Evolutionary conservation across 2,329 filamentous ascomycete species (phyloP).

Genomic region (Colletotrichum viniferum): DNA sequence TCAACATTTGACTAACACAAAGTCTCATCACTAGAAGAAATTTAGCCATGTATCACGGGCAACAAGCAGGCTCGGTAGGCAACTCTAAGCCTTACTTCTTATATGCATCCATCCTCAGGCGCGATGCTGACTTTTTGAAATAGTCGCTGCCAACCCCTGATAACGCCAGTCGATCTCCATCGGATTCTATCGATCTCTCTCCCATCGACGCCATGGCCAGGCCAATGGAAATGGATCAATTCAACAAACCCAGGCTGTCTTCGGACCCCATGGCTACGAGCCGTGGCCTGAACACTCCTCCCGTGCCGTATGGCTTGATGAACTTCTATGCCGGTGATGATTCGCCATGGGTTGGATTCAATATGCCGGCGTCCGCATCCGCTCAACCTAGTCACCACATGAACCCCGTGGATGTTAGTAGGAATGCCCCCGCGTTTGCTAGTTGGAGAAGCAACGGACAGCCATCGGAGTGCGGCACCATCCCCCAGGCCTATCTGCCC

Average conservation of each 20-base stretch:
- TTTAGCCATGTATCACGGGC: not conserved
- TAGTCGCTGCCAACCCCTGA: not conserved
- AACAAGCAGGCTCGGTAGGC: not conserved
- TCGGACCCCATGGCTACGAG: not conserved
- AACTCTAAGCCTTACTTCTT: not conserved
- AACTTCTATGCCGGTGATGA: slow-evolving; percentile 43
- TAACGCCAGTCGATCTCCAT: not conserved
- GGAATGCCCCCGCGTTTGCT: slow-evolving; percentile 31
- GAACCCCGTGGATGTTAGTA: slow-evolving; percentile 28
- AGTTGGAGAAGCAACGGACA: slow-evolving; percentile 33
- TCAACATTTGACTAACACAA: not conserved
- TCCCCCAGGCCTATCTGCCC: slow-evolving; percentile 31
- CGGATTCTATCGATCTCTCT: not conserved
- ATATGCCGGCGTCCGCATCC: slow-evolving; percentile 26
- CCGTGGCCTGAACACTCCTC: slow-evolving; percentile 7
- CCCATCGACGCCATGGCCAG: not conserved
- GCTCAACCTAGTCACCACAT: slow-evolving; percentile 34
- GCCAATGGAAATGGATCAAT: not conserved
- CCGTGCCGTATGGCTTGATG: slow-evolving; percentile 27
- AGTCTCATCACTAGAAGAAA: not conserved
- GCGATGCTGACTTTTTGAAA: not conserved
- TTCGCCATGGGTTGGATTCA: slow-evolving; percentile 48
- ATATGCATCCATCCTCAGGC: not conserved
- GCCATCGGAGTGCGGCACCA: slow-evolving; percentile 44
- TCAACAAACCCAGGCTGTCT: not conserved